Percentiles rank a stretch among this genome's conserved stretches.
Evolutionary conservation across 2,329 filamentous ascomycete species (phyloP).

Genomic region (Penicillium sp.): DNA sequence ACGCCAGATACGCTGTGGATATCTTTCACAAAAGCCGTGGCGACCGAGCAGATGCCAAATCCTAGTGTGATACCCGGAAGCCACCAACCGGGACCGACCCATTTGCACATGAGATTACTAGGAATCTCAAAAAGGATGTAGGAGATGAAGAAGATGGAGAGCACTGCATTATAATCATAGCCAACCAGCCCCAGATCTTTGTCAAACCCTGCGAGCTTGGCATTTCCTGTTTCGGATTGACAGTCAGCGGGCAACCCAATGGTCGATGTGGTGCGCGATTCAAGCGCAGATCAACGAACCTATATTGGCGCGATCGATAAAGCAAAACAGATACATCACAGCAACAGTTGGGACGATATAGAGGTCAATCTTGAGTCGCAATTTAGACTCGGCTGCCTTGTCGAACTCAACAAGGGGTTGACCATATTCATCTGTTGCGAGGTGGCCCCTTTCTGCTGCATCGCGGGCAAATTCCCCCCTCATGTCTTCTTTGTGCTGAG

Average conservation of each 20-base stretch:
- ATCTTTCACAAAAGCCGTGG: slow-evolving; percentile 65
- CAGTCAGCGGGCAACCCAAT: background rate
- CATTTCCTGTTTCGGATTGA: slow-evolving; percentile 57
- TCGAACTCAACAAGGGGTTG: slow-evolving; percentile 58
- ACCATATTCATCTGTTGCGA: slow-evolving; percentile 56
- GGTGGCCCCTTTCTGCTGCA: slow-evolving; percentile 48
- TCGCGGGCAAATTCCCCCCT: slow-evolving; percentile 29
- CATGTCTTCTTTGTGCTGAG: slow-evolving; percentile 20
- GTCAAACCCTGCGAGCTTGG: slow-evolving; percentile 65
- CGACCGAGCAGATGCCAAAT: slow-evolving; percentile 66
- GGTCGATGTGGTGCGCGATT: background rate
- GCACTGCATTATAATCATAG: slow-evolving; percentile 69
- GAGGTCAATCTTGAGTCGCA: slow-evolving; percentile 67
- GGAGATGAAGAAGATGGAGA: slow-evolving; percentile 71
- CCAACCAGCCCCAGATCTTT: slow-evolving; percentile 60
- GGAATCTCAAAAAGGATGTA: slow-evolving; percentile 76
- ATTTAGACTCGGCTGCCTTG: slow-evolving; percentile 56
- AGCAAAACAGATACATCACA: slow-evolving; percentile 70
- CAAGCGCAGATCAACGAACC: slow-evolving; percentile 45
- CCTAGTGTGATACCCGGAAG: slow-evolving; percentile 63
- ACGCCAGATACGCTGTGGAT: slow-evolving; percentile 59
- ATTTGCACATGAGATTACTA: slow-evolving; percentile 64
- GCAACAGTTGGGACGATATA: slow-evolving; percentile 67
- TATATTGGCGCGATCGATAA: slow-evolving; percentile 74
- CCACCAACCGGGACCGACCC: slow-evolving; percentile 71